Base-by-base conservation (phyloP, 306 rosid genomes). In the Oemleria cerasiformis region DNA sequence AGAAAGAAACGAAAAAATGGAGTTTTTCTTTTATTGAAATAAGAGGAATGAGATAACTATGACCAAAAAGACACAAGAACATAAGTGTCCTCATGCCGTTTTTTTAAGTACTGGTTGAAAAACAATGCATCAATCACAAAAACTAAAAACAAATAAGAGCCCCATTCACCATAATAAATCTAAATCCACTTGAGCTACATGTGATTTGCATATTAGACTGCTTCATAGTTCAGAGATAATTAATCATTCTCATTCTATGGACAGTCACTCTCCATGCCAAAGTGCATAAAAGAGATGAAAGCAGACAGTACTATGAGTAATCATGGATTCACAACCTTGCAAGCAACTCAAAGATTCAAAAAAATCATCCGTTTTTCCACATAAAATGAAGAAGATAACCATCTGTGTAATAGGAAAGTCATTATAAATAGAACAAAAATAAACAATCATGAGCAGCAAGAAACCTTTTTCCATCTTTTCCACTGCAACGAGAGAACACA, bases 401-500 rank as follows among this genome's bases (percentile, higher is more conserved):
- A 38, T 4, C 38, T 42, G 51, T 53, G 16, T 7, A 41, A 55
- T 20, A 55, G 8, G 0, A 58, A 13, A 58, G 19, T 8, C 76
- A 77, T 17, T 51, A 61, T 30, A 47, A 51, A 41, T 73, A 47
- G 59, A 81, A 64, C 51, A 48, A 63, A 38, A 45, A 59, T 39
- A 70, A 59, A 67, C 82, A 73, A 78, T 11, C 19, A 60, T 44
- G 48, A 63, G 72, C 57, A 12, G 41, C 62, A 77, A 53, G 74
- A 77, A 65, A 91, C 99, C 97, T 86, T 75, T 81, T 84, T 57
- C 90, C 91, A 60, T 85, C 80, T 69, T 76, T 84, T 73, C 96
- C 96, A 39, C 43, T 38, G 73, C 82, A 86, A 36, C 97, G 91
- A 49, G 99, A 89, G 87, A 91, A 95, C 70, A 95, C 96, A 56